phyloP scores from a whole-genome alignment of 768 basidiomycete genomes.

The Bullera alba region DNA sequence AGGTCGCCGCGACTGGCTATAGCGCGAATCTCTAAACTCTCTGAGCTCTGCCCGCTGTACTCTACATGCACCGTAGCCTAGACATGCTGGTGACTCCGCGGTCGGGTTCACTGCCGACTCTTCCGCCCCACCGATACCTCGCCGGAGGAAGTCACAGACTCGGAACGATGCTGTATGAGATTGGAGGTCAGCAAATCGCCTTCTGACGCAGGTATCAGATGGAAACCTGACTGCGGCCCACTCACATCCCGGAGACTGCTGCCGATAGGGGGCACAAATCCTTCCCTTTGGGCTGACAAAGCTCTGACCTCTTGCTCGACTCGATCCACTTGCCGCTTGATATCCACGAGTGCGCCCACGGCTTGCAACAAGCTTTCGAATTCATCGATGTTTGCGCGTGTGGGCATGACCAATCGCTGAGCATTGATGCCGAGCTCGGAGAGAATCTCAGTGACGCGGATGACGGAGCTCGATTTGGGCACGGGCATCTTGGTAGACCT shows the following conservation, averaged over 20 bases:
- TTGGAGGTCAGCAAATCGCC: not conserved
- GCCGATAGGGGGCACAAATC: constrained; percentile 20
- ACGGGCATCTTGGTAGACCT: constrained; percentile 78
- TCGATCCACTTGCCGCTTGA: constrained; percentile 78
- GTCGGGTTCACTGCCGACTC: too few species aligned
- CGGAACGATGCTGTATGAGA: constrained; percentile 15
- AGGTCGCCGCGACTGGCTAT: too few species aligned
- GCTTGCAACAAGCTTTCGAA: constrained; percentile 69
- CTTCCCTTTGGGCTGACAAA: constrained; percentile 52
- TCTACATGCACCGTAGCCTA: too few species aligned
- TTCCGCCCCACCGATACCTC: constrained; percentile 6
- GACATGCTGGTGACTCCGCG: too few species aligned
- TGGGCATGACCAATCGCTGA: constrained; percentile 86
- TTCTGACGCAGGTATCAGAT: not conserved
- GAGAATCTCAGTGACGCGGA: constrained; percentile 70
- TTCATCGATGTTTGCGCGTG: constrained; percentile 66
- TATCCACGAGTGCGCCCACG: constrained; percentile 66
- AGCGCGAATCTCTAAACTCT: too few species aligned
- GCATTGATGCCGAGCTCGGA: constrained; percentile 67
- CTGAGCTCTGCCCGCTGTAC: too few species aligned
- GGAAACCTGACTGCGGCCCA: not conserved
- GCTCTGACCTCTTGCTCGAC: constrained; percentile 77
- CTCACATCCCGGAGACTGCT: constrained; percentile 44
- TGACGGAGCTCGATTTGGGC: constrained; percentile 62
- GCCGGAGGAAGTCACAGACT: constrained; percentile 24